Evolutionary conservation across 1,284 basidiomycete genomes (phyloP).

Genomic region (Ganoderma multipileum): DNA sequence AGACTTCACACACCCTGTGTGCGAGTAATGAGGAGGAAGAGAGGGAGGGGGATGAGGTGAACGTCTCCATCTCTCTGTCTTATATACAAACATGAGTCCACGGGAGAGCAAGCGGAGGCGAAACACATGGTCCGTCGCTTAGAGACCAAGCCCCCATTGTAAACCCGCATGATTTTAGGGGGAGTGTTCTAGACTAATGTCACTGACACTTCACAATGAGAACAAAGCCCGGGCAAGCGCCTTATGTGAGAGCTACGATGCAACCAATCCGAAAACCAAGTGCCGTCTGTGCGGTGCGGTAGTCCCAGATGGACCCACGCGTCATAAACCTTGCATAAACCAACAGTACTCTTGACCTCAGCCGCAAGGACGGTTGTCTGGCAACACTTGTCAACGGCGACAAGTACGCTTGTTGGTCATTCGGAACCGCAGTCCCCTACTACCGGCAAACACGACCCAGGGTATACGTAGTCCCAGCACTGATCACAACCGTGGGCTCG

Average conservation of each 20-base stretch:
- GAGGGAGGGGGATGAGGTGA: conserved; percentile 7
- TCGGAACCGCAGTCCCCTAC: neutral
- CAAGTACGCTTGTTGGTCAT: neutral
- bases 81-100: conserved; percentile 8
- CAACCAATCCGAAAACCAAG: neutral
- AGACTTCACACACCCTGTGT: conserved; percentile 24
- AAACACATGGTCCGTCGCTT: conserved; percentile 1
- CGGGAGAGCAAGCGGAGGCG: neutral
- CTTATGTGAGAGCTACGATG: neutral
- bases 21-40: conserved; percentile 8
- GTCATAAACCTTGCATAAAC: neutral
- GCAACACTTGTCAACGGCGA: neutral
- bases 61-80: neutral
- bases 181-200: neutral
- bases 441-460: neutral
- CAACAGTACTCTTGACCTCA: too few relatives aligned
- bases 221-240: neutral
- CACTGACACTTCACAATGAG: neutral
- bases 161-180: neutral
- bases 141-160: neutral
- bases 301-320: neutral
- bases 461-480: neutral
- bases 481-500: neutral
- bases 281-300: neutral
- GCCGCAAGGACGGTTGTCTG: neutral